A percentile compares a stretch with the other conserved stretches of the same genome.
Evolutionary conservation across 148 eudicot genomes (phyloP).

Genomic region (Rhododendron simsii): DNA sequence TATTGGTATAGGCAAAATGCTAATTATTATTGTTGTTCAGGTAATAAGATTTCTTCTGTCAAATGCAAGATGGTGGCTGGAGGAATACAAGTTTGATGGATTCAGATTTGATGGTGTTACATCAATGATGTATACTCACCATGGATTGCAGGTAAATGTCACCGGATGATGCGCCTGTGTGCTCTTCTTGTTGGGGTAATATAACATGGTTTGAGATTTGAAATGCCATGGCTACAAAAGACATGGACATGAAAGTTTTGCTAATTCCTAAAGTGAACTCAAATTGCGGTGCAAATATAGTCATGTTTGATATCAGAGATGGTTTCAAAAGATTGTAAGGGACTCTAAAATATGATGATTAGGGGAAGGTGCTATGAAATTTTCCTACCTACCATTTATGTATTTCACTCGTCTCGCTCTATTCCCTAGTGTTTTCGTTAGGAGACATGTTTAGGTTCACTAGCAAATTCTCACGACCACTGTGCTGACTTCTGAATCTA

Average conservation of each 20-base stretch:
- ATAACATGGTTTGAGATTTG: background rate
- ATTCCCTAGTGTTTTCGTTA: background rate
- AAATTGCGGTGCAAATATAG: background rate
- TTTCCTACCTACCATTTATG: background rate
- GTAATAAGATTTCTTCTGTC: slow-evolving; percentile 90
- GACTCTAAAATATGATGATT: background rate
- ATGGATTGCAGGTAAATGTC: slow-evolving; percentile 73
- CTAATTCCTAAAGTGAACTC: background rate
- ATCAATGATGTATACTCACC: slow-evolving; percentile 99
- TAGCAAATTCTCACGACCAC: background rate
- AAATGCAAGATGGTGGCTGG: slow-evolving; percentile 99
- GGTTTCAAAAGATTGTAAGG: background rate
- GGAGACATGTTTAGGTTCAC: background rate
- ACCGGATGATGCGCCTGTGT: background rate
- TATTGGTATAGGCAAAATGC: background rate
- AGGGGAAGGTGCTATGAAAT: background rate
- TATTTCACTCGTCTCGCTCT: background rate
- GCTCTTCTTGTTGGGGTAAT: background rate
- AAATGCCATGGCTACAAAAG: background rate
- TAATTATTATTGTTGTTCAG: slow-evolving; percentile 34
- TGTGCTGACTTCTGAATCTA: background rate
- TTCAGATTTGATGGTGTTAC: slow-evolving; percentile 99
- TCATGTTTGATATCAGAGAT: background rate
- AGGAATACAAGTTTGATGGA: slow-evolving; percentile 97
- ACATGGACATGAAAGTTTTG: background rate